A percentile compares a stretch with the other conserved stretches of the same genome.
Evolutionary conservation across 2,329 filamentous ascomycete genomes (phyloP).

Genomic region (Diplocarpon mali): DNA sequence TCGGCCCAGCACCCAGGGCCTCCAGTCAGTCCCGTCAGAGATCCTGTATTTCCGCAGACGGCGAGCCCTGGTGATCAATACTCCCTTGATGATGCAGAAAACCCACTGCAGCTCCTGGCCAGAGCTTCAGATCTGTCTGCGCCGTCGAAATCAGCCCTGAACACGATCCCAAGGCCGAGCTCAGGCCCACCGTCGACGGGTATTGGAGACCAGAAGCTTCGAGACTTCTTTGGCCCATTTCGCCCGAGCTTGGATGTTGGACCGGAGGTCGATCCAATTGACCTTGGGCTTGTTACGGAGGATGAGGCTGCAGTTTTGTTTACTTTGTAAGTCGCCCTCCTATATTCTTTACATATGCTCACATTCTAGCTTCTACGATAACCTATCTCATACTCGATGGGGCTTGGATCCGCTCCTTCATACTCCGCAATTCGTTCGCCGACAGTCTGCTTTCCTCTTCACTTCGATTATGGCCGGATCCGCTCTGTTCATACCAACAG

Average conservation of each 20-base stretch:
- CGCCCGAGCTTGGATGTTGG: conserved; percentile 53
- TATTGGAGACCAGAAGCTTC: conserved; percentile 36
- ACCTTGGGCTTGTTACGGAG: conserved; percentile 55
- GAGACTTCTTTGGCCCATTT: conserved; percentile 56
- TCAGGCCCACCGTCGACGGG: background rate
- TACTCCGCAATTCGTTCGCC: conserved; percentile 52
- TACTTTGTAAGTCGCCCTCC: conserved; percentile 45
- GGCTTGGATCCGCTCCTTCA: conserved; percentile 59
- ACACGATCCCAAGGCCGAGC: background rate
- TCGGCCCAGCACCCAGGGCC: background rate
- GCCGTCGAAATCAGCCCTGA: conserved; percentile 8
- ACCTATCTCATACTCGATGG: conserved; percentile 64
- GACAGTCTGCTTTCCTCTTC: conserved; percentile 58
- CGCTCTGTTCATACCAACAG: conserved; percentile 53
- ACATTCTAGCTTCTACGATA: conserved; percentile 49
- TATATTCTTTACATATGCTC: conserved; percentile 41
- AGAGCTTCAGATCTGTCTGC: conserved; percentile 53
- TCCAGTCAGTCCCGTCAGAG: background rate
- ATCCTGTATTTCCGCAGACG: background rate
- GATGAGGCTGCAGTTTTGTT: no score
- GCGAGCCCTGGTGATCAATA: conserved; percentile 38
- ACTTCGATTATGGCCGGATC: conserved; percentile 61
- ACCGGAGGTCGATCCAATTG: conserved; percentile 55
- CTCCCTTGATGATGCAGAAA: conserved; percentile 62
- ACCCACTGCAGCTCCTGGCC: conserved; percentile 61